These are phyloP conservation scores for Tuber magnatum DNA, from an alignment of 495 filamentous ascomycete species.

Conservation along the genomic window DNA sequence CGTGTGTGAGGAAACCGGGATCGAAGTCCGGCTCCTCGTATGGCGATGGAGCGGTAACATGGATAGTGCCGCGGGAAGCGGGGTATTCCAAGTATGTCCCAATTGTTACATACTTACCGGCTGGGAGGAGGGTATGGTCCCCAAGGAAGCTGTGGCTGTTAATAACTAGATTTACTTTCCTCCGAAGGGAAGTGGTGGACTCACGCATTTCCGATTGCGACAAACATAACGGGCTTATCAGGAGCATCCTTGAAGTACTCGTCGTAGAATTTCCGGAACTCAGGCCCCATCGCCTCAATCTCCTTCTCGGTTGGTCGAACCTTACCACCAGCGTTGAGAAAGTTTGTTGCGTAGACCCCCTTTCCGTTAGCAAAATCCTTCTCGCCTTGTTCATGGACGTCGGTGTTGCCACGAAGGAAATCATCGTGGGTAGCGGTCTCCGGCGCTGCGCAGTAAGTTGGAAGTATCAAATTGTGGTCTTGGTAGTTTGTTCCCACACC, in stretches of 20 bases:
- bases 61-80: slow-evolving; percentile 52
- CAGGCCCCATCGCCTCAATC: slow-evolving; percentile 30
- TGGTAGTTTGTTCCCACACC: slow-evolving; percentile 50
- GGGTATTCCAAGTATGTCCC: slow-evolving; percentile 49
- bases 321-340: slow-evolving; percentile 33
- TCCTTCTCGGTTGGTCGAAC: slow-evolving; percentile 31
- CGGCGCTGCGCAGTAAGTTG: slow-evolving; percentile 17
- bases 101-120: slow-evolving; percentile 43
- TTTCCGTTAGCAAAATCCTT: slow-evolving; percentile 27
- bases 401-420: slow-evolving; percentile 23
- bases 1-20: slow-evolving; percentile 43
- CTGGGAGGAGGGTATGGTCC: slow-evolving; percentile 36
- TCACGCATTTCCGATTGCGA: slow-evolving; percentile 25
- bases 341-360: slow-evolving; percentile 32
- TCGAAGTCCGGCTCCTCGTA: slow-evolving; percentile 45
- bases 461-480: slow-evolving; percentile 46
- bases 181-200: background rate
- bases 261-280: slow-evolving; percentile 30
- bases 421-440: slow-evolving; percentile 30
- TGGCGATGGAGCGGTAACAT: slow-evolving; percentile 47
- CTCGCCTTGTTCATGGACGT: slow-evolving; percentile 17
- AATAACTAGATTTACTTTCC: slow-evolving; percentile 9
- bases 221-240: slow-evolving; percentile 34
- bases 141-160: slow-evolving; percentile 39
- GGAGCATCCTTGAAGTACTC: slow-evolving; percentile 24